These are phyloP conservation scores for Glycine tomentella DNA, from an alignment of 306 rosid genomes.

Conservation along the genomic window DNA sequence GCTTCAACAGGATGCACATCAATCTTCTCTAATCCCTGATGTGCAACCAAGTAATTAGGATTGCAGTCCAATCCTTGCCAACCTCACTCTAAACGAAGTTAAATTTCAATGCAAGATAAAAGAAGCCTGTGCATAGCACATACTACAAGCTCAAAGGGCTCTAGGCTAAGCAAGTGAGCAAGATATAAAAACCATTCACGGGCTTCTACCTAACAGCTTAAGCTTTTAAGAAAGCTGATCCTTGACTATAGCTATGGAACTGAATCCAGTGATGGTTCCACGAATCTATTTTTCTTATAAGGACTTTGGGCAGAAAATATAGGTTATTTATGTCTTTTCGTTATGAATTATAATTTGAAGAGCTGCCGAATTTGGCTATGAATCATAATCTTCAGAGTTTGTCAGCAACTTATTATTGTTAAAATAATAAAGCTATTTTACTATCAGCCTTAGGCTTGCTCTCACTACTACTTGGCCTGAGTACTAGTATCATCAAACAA, in stretches of 20 bases:
- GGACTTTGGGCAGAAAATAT: not conserved
- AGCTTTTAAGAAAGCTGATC: constrained; percentile 3
- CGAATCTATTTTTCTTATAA: constrained; percentile 2
- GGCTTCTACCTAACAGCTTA: constrained; percentile 24
- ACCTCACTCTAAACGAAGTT: not conserved
- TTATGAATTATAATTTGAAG: not conserved
- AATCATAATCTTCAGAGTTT: constrained; percentile 1
- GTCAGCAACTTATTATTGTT: not conserved
- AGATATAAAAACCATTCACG: constrained; percentile 11
- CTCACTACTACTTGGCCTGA: not conserved
- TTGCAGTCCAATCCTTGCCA: not conserved
- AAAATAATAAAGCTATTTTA: not conserved
- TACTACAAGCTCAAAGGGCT: not conserved
- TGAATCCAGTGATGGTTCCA: constrained; percentile 18
- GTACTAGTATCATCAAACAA: constrained; percentile 8
- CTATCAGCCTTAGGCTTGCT: not conserved
- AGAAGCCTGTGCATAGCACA: not conserved
- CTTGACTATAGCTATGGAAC: constrained; percentile 24
- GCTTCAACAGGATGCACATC: not conserved
- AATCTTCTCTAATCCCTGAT: not conserved
- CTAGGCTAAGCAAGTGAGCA: not conserved
- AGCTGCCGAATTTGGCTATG: constrained; percentile 15
- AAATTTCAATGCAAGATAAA: constrained; percentile 2
- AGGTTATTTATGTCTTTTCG: constrained; percentile 11
- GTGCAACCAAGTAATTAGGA: not conserved